Base-by-base conservation (phyloP, 1,284 basidiomycete genomes). In the Apiotrichum laibachii region DNA sequence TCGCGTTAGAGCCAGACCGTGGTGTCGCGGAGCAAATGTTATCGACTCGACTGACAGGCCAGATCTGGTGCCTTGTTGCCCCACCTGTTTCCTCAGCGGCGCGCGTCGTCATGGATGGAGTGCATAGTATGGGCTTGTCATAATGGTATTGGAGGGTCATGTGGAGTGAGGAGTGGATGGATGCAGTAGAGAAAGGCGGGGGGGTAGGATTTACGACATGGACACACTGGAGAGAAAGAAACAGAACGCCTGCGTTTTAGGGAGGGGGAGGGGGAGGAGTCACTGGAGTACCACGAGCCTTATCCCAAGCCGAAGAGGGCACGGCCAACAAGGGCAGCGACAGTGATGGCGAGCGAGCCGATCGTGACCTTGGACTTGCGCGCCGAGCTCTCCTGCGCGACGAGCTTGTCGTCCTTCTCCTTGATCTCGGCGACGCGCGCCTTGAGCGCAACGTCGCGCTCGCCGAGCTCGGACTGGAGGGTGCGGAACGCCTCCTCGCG, bases 361-460 rank as follows among this genome's bases (percentile, higher is more conserved):
- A 50, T 50, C 7, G 49, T 50, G 34, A 34, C 49, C 49, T 50
- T 50, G 49, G 49, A 50, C 49, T 50, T 50, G 49, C 49, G 49
- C 10, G 49, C 49, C 10, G 35, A 22, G 16, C 12, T 18, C 13
- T 50, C 49, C 35, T 50, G 49, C 12, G 49, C 49, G 15, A 50
- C 49, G 33, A 50, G 35, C 35, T 21, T 34, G 49, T 50, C 49
- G 22, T 50, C 49, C 49, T 50, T 50, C 49, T 39, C 49, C 49
- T 50, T 50, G 21, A 50, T 50, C 49, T 50, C 49, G 35, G 49
- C 49, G 7, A 50, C 49, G 35, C 49, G 49, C 4, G 49, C 49
- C 49, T 50, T 9, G 35, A 50, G 49, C 5, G 49, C 49, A 35
- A 5, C 35, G 13, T 50, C 49, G 34, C 49, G 49, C 49, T 50